Conservation (phyloP, 2,329 filamentous ascomycete genomes). For the Colletotrichum tanaceti region DNA sequence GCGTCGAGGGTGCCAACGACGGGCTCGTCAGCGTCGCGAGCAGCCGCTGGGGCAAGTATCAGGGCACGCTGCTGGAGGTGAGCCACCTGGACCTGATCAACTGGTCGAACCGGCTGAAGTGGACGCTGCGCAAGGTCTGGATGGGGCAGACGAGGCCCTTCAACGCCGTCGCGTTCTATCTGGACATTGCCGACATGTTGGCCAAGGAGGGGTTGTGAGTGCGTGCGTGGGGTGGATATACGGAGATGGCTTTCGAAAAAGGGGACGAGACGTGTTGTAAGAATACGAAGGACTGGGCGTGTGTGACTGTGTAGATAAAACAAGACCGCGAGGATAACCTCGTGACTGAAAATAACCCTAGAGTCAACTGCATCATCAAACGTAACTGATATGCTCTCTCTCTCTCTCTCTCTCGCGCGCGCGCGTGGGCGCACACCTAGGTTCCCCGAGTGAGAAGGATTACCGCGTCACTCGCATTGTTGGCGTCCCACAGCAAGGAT, state of each 20-base stretch:
- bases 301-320: not conserved
- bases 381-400: too few species aligned
- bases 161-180: slow-evolving; percentile 75
- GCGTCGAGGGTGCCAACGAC: slow-evolving; percentile 70
- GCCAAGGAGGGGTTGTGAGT: slow-evolving; percentile 69
- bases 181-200: slow-evolving; percentile 76
- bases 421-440: too few species aligned
- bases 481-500: too few species aligned
- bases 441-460: too few species aligned
- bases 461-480: too few species aligned
- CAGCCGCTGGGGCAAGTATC: slow-evolving; percentile 71
- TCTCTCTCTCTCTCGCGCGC: too few species aligned
- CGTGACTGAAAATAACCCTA: not conserved
- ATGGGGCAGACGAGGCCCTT: slow-evolving; percentile 68
- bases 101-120: slow-evolving; percentile 72
- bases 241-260: not conserved
- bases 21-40: slow-evolving; percentile 75
- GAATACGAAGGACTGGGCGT: not conserved
- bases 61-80: slow-evolving; percentile 70
- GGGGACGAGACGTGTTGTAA: not conserved
- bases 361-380: too few species aligned
- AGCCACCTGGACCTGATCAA: slow-evolving; percentile 76
- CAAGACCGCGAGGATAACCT: too few species aligned
- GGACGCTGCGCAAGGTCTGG: slow-evolving; percentile 63
- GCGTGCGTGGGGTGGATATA: not conserved